Evolutionary conservation across 345 rosid species (phyloP).

Genomic region (Hypericum androsaemum): DNA sequence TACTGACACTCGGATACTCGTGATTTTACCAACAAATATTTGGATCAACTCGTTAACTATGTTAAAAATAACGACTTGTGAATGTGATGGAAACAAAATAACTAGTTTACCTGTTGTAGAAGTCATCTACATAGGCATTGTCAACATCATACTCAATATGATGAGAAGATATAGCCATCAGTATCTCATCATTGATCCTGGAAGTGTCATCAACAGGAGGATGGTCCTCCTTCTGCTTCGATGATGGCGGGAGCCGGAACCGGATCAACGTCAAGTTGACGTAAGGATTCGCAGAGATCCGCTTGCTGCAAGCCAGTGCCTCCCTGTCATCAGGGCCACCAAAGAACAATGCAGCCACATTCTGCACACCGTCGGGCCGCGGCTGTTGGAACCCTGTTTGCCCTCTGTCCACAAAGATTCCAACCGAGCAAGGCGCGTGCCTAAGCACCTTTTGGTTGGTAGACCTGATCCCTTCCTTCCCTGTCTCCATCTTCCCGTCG

Average conservation of each 20-base stretch:
- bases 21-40: too few species aligned
- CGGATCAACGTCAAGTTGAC: slow-evolving; percentile 48
- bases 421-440: slow-evolving; percentile 71
- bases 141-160: slow-evolving; percentile 37
- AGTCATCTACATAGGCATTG: slow-evolving; percentile 41
- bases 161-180: slow-evolving; percentile 33
- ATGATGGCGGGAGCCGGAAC: slow-evolving; percentile 22
- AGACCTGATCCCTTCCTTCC: slow-evolving; percentile 49
- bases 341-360: slow-evolving; percentile 59
- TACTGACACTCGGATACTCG: background rate
- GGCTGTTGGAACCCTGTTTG: slow-evolving; percentile 69
- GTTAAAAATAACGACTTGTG: too few species aligned
- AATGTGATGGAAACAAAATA: too few species aligned
- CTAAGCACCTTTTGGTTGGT: slow-evolving; percentile 64
- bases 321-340: slow-evolving; percentile 92
- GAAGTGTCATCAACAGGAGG: background rate
- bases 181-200: slow-evolving; percentile 19
- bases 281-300: slow-evolving; percentile 38
- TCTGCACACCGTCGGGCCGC: slow-evolving; percentile 35
- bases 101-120: slow-evolving; percentile 58
- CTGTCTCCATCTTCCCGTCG: slow-evolving; percentile 53
- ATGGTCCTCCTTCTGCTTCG: background rate
- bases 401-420: slow-evolving; percentile 55
- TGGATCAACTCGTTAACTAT: too few species aligned
- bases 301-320: slow-evolving; percentile 61